Base-by-base conservation (phyloP, 148 eudicot genomes). In the Fagopyrum tataricum region DNA sequence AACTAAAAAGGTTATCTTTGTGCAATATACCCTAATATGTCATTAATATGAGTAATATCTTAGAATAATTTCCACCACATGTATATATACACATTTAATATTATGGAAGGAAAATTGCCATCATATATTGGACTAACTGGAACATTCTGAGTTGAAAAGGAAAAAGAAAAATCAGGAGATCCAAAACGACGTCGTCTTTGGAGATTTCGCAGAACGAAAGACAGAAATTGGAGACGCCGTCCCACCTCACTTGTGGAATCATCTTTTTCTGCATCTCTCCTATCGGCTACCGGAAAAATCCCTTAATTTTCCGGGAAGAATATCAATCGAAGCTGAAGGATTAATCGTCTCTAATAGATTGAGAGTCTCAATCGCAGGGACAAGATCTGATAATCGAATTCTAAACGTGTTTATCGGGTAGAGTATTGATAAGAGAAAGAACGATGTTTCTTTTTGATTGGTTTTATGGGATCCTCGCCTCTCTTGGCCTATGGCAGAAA, bases 401-500 rank as follows among this genome's bases (percentile, higher is more conserved):
- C 43, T n/a, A n/a, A 62, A 46, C 71, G 26, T 18, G 10, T 31
- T 42, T 8, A 53, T 48, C 73, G 67, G 67, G 23, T 39, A 11
- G 40, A 26, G 67, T 24, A 61, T 5, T 24, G 5, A 40, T 39
- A 53, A 55, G 49, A 47, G 53, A 2, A 70, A 11, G 14, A 73
- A 59, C 15, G 68, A 87, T 88, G 92, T 86, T 86, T 71, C 72
- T 88, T 5, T 73, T 72, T 44, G 90, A 88, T 79, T 88, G 92
- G 92, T 86, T 88, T 75, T 88, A 83, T 75, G 92, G 92, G 80
- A 79, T 88, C 58, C 83, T 88, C 77, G 85, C 92, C 0, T 83
- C 90, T 15, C 88, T 88, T 49, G 92, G 92, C 0, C 49, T 88
- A 69, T 88, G 92, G 92, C 92, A 86, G 24, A 88, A 88, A 49